Conservation (phyloP, 1,284 basidiomycete genomes). For the Trametes hirsuta region DNA sequence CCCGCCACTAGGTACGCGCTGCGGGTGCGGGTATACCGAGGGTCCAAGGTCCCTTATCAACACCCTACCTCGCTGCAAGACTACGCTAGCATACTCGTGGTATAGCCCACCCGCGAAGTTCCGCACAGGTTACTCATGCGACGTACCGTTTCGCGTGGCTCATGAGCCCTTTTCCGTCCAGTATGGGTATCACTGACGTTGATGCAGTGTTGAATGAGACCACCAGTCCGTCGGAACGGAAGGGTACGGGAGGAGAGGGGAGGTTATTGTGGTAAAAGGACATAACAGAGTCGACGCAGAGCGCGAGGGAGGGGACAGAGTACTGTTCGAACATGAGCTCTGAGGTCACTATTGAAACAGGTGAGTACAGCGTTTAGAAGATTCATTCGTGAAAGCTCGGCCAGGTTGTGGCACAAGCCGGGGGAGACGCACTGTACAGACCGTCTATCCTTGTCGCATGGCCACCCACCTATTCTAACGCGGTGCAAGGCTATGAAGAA, state of each 20-base stretch:
- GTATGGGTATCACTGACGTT: constrained; percentile 86
- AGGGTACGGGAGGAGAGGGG: constrained; percentile 41
- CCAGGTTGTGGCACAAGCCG: too few species aligned
- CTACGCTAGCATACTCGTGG: too few species aligned
- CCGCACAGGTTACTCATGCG: too few species aligned
- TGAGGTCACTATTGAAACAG: constrained; percentile 70
- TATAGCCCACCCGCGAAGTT: too few species aligned
- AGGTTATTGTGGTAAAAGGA: constrained; percentile 84
- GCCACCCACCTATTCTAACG: too few species aligned
- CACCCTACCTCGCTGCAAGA: too few species aligned
- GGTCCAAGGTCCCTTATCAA: too few species aligned
- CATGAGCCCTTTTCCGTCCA: constrained; percentile 79
- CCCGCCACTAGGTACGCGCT: too few species aligned
- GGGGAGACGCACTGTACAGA: too few species aligned
- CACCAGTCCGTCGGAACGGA: constrained; percentile 73
- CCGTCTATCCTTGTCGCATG: too few species aligned
- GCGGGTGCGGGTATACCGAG: too few species aligned
- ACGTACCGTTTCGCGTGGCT: constrained; percentile 82
- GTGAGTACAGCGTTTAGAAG: not conserved
- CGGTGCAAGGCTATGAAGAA: not conserved
- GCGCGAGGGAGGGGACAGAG: constrained; percentile 83
- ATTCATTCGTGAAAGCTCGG: too few species aligned
- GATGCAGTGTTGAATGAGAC: constrained; percentile 86
- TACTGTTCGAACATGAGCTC: constrained; percentile 98
- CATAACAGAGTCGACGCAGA: constrained; percentile 92